A percentile compares a stretch with the other conserved stretches of the same genome.
phyloP scores from a whole-genome alignment of 2,329 filamentous ascomycete species.

The Ophiostoma tasmaniense region DNA sequence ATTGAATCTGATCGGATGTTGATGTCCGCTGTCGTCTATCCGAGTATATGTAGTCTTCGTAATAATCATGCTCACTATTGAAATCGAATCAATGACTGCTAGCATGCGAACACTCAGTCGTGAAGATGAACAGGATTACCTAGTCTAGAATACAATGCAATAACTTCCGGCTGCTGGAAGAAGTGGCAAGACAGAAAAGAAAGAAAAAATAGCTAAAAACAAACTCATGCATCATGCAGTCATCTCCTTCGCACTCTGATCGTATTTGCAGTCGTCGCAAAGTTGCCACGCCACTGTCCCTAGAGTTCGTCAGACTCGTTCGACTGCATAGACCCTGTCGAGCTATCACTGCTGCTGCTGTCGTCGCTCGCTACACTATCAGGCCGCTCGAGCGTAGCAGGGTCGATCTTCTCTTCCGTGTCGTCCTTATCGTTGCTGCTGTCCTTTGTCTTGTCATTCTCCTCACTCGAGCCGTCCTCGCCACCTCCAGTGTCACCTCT shows the following conservation, averaged over 20 bases:
- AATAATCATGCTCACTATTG: background rate
- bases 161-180: background rate
- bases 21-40: background rate
- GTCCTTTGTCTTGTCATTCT: background rate
- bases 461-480: background rate
- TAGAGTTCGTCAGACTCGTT: slow-evolving; percentile 1
- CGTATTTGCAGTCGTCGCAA: background rate
- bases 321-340: background rate
- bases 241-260: background rate
- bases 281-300: slow-evolving; percentile 5
- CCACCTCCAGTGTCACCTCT: no score
- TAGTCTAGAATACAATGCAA: background rate
- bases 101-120: background rate
- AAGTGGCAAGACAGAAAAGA: background rate
- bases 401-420: background rate
- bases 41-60: background rate
- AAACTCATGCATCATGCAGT: background rate
- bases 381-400: background rate
- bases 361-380: background rate
- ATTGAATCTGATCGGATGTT: background rate
- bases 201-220: background rate
- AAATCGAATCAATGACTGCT: background rate
- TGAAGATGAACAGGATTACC: background rate
- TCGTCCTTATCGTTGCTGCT: no score
- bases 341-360: background rate